Percentiles rank a stretch among this genome's conserved stretches.
Conservation (phyloP, 768 basidiomycete species). For the Hysterangium stoloniferum region DNA sequence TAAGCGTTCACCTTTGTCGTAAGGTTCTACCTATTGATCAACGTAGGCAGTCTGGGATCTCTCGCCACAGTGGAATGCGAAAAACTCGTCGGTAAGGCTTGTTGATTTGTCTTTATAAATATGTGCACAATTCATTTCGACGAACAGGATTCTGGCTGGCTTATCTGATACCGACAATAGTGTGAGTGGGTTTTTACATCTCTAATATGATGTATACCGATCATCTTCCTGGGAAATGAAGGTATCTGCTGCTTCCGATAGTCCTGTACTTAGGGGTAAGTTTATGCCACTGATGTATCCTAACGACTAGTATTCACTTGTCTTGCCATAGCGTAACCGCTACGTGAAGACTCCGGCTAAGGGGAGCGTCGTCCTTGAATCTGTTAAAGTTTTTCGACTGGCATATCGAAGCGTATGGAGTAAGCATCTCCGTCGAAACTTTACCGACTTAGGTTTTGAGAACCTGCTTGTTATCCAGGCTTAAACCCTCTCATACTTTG, state of each 20-base stretch:
- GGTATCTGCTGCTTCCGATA: slow-evolving; percentile 43
- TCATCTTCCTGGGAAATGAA: neutral
- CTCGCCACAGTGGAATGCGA: slow-evolving; percentile 9
- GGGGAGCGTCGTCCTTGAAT: slow-evolving; percentile 51
- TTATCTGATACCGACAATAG: slow-evolving; percentile 50
- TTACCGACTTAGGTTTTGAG: too few species aligned
- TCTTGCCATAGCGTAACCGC: slow-evolving; percentile 29
- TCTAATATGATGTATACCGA: neutral
- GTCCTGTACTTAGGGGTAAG: slow-evolving; percentile 41
- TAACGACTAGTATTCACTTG: neutral
- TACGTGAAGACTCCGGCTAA: slow-evolving; percentile 52
- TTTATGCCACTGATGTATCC: neutral
- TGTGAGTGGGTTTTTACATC: slow-evolving; percentile 31
- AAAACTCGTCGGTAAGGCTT: slow-evolving; percentile 6
- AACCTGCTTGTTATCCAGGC: neutral
- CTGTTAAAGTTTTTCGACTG: slow-evolving; percentile 38
- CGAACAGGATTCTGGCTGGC: slow-evolving; percentile 57
- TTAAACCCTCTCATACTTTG: slow-evolving; percentile 2
- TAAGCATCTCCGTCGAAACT: neutral
- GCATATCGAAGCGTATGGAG: slow-evolving; percentile 43
- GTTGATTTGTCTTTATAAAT: neutral
- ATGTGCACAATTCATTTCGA: neutral
- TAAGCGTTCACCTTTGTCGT: neutral
- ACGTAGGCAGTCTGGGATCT: slow-evolving; percentile 6
- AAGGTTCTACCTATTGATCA: slow-evolving; percentile 10